A percentile compares a stretch with the other conserved stretches of the same genome.
Evolutionary conservation across 305 asterid genomes (phyloP).

Genomic region (Fraxinus dipetala): DNA sequence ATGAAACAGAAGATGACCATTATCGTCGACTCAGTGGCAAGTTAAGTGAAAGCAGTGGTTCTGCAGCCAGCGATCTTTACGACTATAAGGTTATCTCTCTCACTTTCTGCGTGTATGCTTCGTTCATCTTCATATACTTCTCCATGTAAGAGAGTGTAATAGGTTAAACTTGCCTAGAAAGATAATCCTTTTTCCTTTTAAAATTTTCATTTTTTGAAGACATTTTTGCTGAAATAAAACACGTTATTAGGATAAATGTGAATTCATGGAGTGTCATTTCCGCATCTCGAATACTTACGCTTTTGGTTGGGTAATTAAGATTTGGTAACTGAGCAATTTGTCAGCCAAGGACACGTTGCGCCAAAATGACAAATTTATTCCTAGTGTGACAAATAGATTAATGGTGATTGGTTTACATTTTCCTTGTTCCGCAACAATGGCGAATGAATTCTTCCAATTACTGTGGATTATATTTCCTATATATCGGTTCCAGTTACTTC

Average conservation of each 20-base stretch:
- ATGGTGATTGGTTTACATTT: neutral
- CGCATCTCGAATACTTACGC: neutral
- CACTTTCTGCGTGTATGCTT: neutral
- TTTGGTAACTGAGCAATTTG: neutral
- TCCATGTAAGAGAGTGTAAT: constrained; percentile 8
- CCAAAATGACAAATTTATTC: neutral
- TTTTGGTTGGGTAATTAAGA: neutral
- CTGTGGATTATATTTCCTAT: neutral
- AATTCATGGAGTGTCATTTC: neutral
- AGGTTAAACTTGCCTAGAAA: constrained; percentile 3
- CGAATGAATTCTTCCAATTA: neutral
- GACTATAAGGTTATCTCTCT: constrained; percentile 71
- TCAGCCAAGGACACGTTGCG: neutral
- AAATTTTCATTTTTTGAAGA: neutral
- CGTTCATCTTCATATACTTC: neutral
- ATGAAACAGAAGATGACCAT: constrained; percentile 67
- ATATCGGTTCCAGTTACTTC: constrained; percentile 10
- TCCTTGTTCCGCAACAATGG: neutral
- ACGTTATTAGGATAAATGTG: neutral
- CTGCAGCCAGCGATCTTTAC: constrained; percentile 91
- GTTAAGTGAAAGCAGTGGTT: constrained; percentile 93
- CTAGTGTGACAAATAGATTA: neutral
- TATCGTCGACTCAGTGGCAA: constrained; percentile 88
- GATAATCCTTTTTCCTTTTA: neutral
- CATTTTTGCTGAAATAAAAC: neutral